Evolutionary conservation across 148 eudicot genomes (phyloP).

Genomic region (Chenopodium berlandieri): DNA sequence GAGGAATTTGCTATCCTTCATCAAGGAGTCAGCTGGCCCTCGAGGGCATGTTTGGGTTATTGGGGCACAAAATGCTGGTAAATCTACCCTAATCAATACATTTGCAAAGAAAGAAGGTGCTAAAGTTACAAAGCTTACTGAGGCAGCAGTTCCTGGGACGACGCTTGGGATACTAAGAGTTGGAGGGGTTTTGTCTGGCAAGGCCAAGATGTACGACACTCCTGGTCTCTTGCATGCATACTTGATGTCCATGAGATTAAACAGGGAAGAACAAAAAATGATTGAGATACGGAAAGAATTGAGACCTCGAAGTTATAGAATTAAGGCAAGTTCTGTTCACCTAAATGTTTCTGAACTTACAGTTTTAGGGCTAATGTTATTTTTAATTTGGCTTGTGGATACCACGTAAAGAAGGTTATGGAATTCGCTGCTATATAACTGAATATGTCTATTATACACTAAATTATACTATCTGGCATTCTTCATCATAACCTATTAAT

Average conservation of each 20-base stretch:
- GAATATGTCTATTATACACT: not conserved
- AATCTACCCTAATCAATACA: slow-evolving; percentile 84
- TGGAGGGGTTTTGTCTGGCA: slow-evolving; percentile 83
- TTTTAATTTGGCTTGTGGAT: not conserved
- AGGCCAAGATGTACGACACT: slow-evolving; percentile 95
- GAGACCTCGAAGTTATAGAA: slow-evolving; percentile 77
- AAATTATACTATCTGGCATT: not conserved
- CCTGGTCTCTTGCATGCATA: slow-evolving; percentile 92
- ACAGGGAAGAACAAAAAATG: slow-evolving; percentile 96
- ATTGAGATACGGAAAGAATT: slow-evolving; percentile 81
- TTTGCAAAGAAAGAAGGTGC: slow-evolving; percentile 86
- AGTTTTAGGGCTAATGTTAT: not conserved
- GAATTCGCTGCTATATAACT: not conserved
- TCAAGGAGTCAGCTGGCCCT: slow-evolving; percentile 85
- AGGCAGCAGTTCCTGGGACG: slow-evolving; percentile 96
- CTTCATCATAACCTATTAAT: not conserved
- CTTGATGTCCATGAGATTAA: slow-evolving; percentile 76
- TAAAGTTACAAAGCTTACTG: slow-evolving; percentile 77
- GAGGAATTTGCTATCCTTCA: slow-evolving; percentile 65
- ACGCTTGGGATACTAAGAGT: slow-evolving; percentile 92
- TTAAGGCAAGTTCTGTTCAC: slow-evolving; percentile 57
- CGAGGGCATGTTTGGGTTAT: slow-evolving; percentile 98
- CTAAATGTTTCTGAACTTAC: slow-evolving; percentile 8
- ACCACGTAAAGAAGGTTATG: not conserved
- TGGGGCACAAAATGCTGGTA: slow-evolving; percentile 97